Base-by-base conservation (phyloP, 2,329 filamentous ascomycete genomes). In the Coniochaeta ligniaria region DNA sequence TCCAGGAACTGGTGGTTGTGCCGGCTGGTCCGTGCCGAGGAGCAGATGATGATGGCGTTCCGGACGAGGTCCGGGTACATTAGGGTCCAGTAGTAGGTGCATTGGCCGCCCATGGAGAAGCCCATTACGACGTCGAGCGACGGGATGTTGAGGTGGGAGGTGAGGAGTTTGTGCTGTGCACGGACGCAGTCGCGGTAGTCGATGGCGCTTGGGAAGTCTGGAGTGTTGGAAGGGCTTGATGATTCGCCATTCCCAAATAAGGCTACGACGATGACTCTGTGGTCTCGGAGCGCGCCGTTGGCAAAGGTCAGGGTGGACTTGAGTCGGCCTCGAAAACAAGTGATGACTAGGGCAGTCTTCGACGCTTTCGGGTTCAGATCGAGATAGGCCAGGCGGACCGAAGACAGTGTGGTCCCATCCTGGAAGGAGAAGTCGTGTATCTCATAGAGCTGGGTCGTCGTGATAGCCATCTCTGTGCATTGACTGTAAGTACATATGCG, bases 301-400 rank as follows among this genome's bases (percentile, higher is more conserved):
- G 77, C 71, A 63, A 82, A 83, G 52, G 73, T 80, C 2, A 80
- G 65, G 1, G 82, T 84, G 2, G 70, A 74, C 33, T 76, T 74
- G 20, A 86, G 75, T 9, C 74, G 74, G 26, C 83, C 83, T 6
- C 77, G 75, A 67, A 81, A 85, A 68, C 82, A 85, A 2, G 82
- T 84, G 26, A 79, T 76, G 14, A 85, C 75, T 16, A 84, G 68
- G 17, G 77, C 76, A n/a, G 67, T 69, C 55, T 78, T 79, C 69
- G 58, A 76, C 57, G 52, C 63, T 4, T 28, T 58, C 6, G 60
- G 62, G 61, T 68, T 69, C 11, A 68, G 56, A 50, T 70, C 67
- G 5, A 67, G 63, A 59, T 69, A 71, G 3, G 70, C 68, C n/a
- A 71, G 57, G 20, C 64, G 67, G 41, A 72, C 68, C 8, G 69